A percentile compares a stretch with the other conserved stretches of the same genome.
These are phyloP conservation scores for Colletotrichum cordylinicola DNA, from an alignment of 2,329 filamentous ascomycete species.

Conservation along the genomic window DNA sequence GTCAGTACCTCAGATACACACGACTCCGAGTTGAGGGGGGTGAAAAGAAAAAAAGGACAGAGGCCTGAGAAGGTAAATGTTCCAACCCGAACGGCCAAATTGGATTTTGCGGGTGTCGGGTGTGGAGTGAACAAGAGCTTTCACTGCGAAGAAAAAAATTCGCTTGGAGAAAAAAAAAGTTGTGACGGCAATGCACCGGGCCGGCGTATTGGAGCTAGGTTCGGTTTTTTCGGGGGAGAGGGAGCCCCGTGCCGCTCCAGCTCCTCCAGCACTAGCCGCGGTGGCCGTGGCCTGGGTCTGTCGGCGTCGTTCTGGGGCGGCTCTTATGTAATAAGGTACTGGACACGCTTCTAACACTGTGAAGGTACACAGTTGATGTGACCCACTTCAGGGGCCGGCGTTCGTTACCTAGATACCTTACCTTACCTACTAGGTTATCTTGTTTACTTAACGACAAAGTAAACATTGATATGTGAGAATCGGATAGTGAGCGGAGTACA, in stretches of 20 bases:
- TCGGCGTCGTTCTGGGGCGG: neutral
- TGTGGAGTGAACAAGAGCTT: neutral
- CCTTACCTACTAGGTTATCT: neutral
- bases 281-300: neutral
- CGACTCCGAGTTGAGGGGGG: neutral
- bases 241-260: neutral
- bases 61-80: neutral
- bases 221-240: conserved; percentile 2
- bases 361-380: neutral
- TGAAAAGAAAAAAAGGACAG: neutral
- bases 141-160: conserved; percentile 6
- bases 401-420: neutral
- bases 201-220: conserved; percentile 13
- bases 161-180: conserved; percentile 5
- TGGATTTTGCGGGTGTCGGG: neutral
- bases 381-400: neutral
- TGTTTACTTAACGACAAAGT: neutral
- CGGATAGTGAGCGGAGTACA: neutral
- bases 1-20: neutral
- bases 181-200: conserved; percentile 22
- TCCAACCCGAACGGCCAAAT: neutral
- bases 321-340: neutral
- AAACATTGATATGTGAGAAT: neutral
- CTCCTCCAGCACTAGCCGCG: neutral
- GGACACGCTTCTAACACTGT: neutral